Evolutionary conservation across 257 asterid genomes (phyloP), one percentile per base, ranked within the genome.

Genomic region (Scutellaria galericulata): DNA sequence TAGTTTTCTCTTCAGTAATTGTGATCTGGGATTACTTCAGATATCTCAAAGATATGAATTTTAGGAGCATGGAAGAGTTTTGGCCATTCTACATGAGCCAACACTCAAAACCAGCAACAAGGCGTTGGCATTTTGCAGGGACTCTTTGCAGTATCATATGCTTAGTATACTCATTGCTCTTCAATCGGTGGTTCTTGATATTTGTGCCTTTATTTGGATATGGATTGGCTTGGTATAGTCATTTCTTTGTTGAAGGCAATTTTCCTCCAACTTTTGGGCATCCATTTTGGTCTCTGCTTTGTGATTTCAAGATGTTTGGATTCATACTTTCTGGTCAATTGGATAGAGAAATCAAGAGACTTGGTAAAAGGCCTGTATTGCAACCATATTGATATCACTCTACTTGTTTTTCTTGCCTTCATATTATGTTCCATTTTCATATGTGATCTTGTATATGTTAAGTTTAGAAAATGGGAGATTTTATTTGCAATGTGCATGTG

Each of bases 311-410:
- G 87, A 94, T 94, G 97, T 94, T 94, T 81, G 99, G 96, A 1
- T 84, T 91, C 73, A 94, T 94, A 96, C 85, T 94, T 50, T 91
- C 92, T 64, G 99, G 96, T 11, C 85, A 87, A 75, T 82, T 94
- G 90, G 98, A 94, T 80, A 88, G 90, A 68, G 99, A 94, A 78
- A 94, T 94, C 86, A 94, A 91, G 89, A 89, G 99, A 86, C 99
- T 94, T 48, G 99, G 99, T 7, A 91, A 94, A 82, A 89, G 97
- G 85, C 97, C 98, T 73, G 75, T 88, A 62, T 81, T 91, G 76
- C 98, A 86, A 75, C 81, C 82, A 24, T 88, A 87, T 72, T 90
- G 70, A 55, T 18, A 18, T 18, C 18, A 60, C 18, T 12, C 40
- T 5, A 27, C 0, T 20, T 22, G 11, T 46, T 22, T 46, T 60